phyloP scores from a whole-genome alignment of 306 rosid species.

The Trichosanthes cucumerina region DNA sequence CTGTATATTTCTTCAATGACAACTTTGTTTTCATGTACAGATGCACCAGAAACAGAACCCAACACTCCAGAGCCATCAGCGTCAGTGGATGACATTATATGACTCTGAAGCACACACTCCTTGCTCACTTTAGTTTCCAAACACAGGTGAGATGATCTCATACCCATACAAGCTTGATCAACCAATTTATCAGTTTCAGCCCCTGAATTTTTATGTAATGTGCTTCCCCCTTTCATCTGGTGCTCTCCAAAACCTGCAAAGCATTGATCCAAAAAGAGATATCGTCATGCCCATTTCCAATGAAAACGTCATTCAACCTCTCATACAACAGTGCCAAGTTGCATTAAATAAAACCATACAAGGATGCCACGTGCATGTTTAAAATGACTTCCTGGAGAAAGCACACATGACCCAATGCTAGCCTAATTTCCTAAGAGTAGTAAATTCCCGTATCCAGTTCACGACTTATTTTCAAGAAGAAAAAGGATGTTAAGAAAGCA shows the following conservation, averaged over 20 bases:
- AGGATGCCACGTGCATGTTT: not conserved
- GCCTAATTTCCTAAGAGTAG: not conserved
- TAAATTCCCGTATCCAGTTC: not conserved
- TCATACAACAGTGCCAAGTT: not conserved
- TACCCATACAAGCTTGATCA: conserved; percentile 36
- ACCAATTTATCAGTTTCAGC: conserved; percentile 22
- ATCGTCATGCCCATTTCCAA: not conserved
- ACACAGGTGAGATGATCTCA: conserved; percentile 26
- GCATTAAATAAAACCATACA: not conserved
- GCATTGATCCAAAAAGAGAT: not conserved
- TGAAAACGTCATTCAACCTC: not conserved
- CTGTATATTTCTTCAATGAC: conserved; percentile 28
- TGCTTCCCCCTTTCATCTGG: conserved; percentile 29
- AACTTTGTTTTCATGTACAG: conserved; percentile 28
- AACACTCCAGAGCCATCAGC: conserved; percentile 33
- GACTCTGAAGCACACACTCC: conserved; percentile 28
- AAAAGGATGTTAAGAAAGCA: not conserved
- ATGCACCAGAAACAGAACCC: conserved; percentile 20
- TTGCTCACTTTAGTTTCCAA: conserved; percentile 34
- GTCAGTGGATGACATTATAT: conserved; percentile 31
- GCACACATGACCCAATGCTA: not conserved
- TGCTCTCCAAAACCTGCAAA: conserved; percentile 40
- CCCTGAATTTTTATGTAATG: conserved; percentile 21
- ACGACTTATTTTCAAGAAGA: not conserved
- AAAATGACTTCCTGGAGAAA: not conserved